phyloP scores from a whole-genome alignment of 164 flowering plant species.

The Cinnamomum chago region DNA sequence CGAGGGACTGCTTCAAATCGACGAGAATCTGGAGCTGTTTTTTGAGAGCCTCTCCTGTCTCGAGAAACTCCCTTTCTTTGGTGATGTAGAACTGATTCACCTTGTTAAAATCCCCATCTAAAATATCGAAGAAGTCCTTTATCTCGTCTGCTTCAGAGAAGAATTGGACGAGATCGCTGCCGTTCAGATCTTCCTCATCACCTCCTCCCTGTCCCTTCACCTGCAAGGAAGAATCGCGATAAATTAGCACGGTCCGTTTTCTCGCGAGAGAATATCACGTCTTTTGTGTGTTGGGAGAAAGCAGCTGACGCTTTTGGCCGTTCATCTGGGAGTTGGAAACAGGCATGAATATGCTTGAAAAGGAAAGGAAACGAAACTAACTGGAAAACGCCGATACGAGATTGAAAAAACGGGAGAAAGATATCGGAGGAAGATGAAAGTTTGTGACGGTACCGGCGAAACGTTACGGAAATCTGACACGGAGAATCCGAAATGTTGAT shows the following conservation, averaged over 20 bases:
- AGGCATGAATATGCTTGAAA: not conserved
- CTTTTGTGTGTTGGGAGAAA: not conserved
- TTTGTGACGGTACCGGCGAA: no score
- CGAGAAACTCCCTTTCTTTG: conserved; percentile 61
- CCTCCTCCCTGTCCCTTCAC: conserved; percentile 21
- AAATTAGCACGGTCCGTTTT: not conserved
- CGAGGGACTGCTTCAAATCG: conserved; percentile 52
- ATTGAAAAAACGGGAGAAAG: no score
- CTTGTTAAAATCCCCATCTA: conserved; percentile 76
- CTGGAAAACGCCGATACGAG: no score
- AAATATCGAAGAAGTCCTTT: conserved; percentile 47
- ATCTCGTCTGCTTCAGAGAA: conserved; percentile 86
- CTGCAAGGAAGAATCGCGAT: conserved; percentile 15
- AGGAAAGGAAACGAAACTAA: not conserved
- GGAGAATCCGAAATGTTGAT: no score
- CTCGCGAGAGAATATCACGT: not conserved
- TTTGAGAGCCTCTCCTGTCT: conserved; percentile 63
- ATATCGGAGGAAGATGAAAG: no score
- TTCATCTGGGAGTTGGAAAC: no score
- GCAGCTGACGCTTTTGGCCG: not conserved
- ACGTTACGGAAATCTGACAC: no score
- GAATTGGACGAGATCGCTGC: conserved; percentile 58
- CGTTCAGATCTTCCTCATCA: conserved; percentile 33
- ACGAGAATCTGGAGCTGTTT: conserved; percentile 63
- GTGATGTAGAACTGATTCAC: conserved; percentile 63